Evolutionary conservation across 148 eudicot genomes (phyloP).

Genomic region (Pouteria glomerata): DNA sequence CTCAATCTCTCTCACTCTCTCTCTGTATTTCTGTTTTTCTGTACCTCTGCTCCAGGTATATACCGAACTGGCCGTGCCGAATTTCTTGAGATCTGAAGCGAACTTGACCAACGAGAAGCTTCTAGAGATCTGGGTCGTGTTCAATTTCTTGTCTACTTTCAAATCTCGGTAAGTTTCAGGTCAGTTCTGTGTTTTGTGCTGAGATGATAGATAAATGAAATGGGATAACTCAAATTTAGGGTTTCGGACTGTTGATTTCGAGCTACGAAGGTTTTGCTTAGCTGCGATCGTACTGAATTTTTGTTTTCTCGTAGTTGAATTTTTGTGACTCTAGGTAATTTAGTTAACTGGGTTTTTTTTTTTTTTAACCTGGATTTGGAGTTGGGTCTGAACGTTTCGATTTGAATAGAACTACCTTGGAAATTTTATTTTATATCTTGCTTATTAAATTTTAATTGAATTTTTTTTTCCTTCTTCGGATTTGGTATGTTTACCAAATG

Average conservation of each 20-base stretch:
- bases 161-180: conserved; percentile 50
- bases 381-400: background rate
- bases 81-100: conserved; percentile 40
- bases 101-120: conserved; percentile 19
- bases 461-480: background rate
- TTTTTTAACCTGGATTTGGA: background rate
- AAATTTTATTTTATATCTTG: background rate
- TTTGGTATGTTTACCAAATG: background rate
- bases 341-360: conserved; percentile 6
- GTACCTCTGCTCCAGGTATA: conserved; percentile 20
- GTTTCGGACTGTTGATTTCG: conserved; percentile 7
- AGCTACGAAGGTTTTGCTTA: background rate
- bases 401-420: background rate
- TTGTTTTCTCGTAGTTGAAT: conserved; percentile 9
- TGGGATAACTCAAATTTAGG: conserved; percentile 6
- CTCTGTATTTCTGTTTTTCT: conserved; percentile 6
- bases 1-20: background rate
- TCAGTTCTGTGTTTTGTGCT: conserved; percentile 6
- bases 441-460: background rate
- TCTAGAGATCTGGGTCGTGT: conserved; percentile 31
- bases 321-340: conserved; percentile 6
- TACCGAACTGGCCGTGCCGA: conserved; percentile 21
- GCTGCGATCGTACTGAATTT: conserved; percentile 9
- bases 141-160: conserved; percentile 17
- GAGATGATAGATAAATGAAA: conserved; percentile 4